Evolutionary conservation across 2,329 filamentous ascomycete species (phyloP).

Genomic region (Xylaria digitata): DNA sequence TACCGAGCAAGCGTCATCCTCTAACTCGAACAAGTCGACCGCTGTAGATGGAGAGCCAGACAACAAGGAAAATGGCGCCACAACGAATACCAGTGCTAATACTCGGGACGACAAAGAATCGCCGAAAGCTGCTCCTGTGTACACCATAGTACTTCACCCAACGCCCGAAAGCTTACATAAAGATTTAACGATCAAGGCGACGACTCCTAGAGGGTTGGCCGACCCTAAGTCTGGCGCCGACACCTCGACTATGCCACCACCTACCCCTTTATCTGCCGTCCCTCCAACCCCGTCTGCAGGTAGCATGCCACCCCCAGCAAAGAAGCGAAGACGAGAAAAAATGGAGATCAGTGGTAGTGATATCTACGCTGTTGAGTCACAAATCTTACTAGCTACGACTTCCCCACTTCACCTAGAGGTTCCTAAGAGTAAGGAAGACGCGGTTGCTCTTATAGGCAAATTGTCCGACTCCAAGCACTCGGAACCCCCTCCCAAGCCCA

Average conservation of each 20-base stretch:
- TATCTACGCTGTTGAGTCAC: constrained; percentile 78
- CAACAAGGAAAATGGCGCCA: constrained; percentile 70
- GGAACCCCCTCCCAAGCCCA: constrained; percentile 81
- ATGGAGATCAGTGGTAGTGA: constrained; percentile 82
- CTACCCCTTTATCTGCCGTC: constrained; percentile 71
- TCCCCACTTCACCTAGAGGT: constrained; percentile 82
- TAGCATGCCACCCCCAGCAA: constrained; percentile 69
- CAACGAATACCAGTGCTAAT: constrained; percentile 61
- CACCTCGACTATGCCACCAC: constrained; percentile 66
- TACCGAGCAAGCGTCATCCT: constrained; percentile 40
- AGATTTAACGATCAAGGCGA: constrained; percentile 81
- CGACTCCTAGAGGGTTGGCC: constrained; percentile 68
- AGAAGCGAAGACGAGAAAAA: constrained; percentile 75
- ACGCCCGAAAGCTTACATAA: constrained; percentile 79
- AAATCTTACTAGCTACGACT: constrained; percentile 78
- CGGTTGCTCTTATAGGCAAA: constrained; percentile 76
- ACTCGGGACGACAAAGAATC: constrained; percentile 58
- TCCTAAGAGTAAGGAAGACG: constrained; percentile 74
- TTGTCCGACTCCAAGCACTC: constrained; percentile 82
- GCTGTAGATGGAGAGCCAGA: constrained; percentile 56
- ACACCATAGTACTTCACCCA: constrained; percentile 85
- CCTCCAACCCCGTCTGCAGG: constrained; percentile 71
- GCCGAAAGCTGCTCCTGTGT: constrained; percentile 73
- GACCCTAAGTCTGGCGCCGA: constrained; percentile 52
- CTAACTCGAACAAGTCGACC: constrained; percentile 52